Evolutionary conservation across 2,329 filamentous ascomycete species (phyloP), one percentile per base, ranked within the genome.

Genomic region (Akanthomyces muscarius): DNA sequence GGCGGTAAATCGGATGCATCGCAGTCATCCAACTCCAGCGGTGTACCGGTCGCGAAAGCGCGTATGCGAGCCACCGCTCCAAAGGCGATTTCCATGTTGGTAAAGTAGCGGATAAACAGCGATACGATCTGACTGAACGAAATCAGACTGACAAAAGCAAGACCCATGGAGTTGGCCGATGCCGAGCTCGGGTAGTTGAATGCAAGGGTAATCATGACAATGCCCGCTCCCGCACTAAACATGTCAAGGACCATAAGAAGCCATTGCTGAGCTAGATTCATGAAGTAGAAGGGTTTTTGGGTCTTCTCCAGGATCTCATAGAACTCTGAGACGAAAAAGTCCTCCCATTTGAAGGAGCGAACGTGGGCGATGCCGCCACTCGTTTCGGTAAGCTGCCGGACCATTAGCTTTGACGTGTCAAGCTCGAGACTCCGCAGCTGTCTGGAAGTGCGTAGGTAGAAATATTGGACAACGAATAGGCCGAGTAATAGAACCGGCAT

Each of bases 241-340:
- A 82, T 68, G 64, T 82, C 79, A 4, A 84, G 67, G 1, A 81
- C 79, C 1, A 84, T 69, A 0, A 71, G 77, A 0, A 84, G 71
- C 84, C 84, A 86, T 47, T 81, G 75, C 68, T 86, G 84, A 16
- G 83, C 76, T 33, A 78, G 78, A 60, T 76, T 81, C 7, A 86
- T 71, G 1, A 84, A 74, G 67, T 86, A 86, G 58, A 80, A 81
- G 0, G 84, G 83, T 28, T 75, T 71, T 65, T 86, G 83, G 0
- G 82, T 83, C 11, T 72, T 69, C 63, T 86, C 79, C 1, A 86
- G 70, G 0, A 83, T 73, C 3, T 68, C 65, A 18, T 78, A 70
- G 61, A 81, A 82, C 63, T 77, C 76, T 30, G 75, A 66, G 33
- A 76, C 71, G 63, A 79, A 76, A 5, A 71, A 68, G 1, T 72